Percentiles rank a stretch among this genome's conserved stretches.
phyloP scores from a whole-genome alignment of 495 filamentous ascomycete species.

The Penicillium robsamsonii region DNA sequence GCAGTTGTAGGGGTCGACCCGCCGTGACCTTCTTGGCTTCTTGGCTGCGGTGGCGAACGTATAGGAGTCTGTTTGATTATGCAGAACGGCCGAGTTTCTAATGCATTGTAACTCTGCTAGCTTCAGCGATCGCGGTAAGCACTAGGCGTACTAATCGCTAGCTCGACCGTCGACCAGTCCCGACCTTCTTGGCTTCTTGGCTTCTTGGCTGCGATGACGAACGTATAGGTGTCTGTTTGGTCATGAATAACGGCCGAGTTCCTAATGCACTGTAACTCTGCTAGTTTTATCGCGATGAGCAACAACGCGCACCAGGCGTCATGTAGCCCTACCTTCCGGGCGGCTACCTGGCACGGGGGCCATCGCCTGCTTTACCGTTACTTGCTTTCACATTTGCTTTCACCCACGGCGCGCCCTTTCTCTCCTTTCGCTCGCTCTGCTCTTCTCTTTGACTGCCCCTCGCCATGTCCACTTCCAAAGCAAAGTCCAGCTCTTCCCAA shows the following conservation, averaged over 20 bases:
- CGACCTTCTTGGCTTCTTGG: too few relatives aligned
- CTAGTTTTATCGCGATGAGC: not conserved
- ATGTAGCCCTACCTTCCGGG: not conserved
- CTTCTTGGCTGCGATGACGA: too few relatives aligned
- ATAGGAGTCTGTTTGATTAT: not conserved
- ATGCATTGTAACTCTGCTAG: not conserved
- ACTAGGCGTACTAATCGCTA: too few relatives aligned
- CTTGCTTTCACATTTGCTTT: not conserved
- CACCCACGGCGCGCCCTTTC: not conserved
- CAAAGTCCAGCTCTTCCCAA: constrained; percentile 2
- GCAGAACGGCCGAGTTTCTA: not conserved
- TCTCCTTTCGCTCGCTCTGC: not conserved
- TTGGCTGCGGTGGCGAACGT: not conserved
- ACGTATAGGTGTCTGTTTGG: too few relatives aligned
- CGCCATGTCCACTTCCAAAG: constrained; percentile 1
- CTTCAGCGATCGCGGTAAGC: too few relatives aligned
- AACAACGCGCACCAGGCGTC: not conserved
- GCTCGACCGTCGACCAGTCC: too few relatives aligned
- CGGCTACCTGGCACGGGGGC: not conserved
- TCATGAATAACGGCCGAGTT: too few relatives aligned
- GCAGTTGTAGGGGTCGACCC: not conserved
- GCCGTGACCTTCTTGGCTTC: not conserved
- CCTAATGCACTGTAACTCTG: not conserved
- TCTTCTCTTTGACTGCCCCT: constrained; percentile 2
- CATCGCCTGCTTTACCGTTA: not conserved